Base-by-base conservation (phyloP, 192 early-diverging fungal genomes). In the Diversispora epigaea region DNA sequence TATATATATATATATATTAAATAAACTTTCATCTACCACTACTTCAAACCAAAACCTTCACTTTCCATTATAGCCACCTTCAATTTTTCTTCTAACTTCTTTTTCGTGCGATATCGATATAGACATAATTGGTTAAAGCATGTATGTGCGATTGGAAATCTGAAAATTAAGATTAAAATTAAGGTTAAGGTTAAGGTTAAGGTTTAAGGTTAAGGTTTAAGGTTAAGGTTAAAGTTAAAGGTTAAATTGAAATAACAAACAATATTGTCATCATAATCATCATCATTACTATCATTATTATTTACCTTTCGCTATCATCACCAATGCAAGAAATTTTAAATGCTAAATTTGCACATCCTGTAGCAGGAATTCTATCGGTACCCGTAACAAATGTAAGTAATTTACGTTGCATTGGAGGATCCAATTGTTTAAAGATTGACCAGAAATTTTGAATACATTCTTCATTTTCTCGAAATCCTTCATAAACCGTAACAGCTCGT, bases 41-140 rank as follows among this genome's bases (percentile, higher is more conserved):
- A 93, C 68, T 90, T 85, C 40, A 94, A 83, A 61, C 88, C 87
- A 86, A 93, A 94, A 0, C 92, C 92, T 73, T 90, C 87, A 56
- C 91, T 92, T 70, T 95, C 93, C 6, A 73, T 84, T 61, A 96
- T 90, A 1, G 96, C 95, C 52, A 84, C 82, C 41, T 81, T 43
- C 17, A 98, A 75, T 80, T 92, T 89, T 25, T 86, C 80, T 61
- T 84, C 77, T 5, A 98, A 77, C 75, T 92, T 92, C 22, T 88
- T 84, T 65, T 86, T 84, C 12, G 82, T 80, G 6, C 85, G 71
- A 76, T 98, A 97, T 71, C 87, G 84, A 80, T 91, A 94, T 6
- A 98, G 80, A 12, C 93, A 86, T 21, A 98, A 80, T 76, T 95
- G 94, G 77, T 98, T 97, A 75, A 94, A 97, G 79, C 96, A 98